phyloP scores from a whole-genome alignment of 2,329 filamentous ascomycete genomes.

The Aspergillus sp. region DNA sequence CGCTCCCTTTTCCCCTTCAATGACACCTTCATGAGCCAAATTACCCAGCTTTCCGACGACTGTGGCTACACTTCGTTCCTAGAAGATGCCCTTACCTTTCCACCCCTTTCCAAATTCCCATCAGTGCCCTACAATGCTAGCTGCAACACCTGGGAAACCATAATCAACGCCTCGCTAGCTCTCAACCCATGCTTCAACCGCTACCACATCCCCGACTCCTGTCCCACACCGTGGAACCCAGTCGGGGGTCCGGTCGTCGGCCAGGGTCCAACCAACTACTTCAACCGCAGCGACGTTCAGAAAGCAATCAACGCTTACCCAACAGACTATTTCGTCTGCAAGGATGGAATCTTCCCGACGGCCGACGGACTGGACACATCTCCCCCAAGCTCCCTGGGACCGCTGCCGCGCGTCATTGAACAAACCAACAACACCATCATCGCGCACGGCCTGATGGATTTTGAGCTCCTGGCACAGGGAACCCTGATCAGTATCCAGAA shows the following conservation, averaged over 20 bases:
- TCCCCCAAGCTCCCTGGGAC: slow-evolving; percentile 32
- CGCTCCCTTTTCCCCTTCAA: slow-evolving; percentile 45
- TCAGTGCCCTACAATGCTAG: slow-evolving; percentile 49
- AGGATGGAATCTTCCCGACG: slow-evolving; percentile 42
- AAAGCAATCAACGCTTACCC: slow-evolving; percentile 62
- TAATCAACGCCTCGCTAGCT: slow-evolving; percentile 55
- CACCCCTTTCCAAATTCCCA: slow-evolving; percentile 63
- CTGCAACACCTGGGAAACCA: slow-evolving; percentile 60
- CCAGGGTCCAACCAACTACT: slow-evolving; percentile 63
- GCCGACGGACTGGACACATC: slow-evolving; percentile 50
- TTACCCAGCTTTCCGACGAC: slow-evolving; percentile 41
- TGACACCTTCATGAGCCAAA: slow-evolving; percentile 38
- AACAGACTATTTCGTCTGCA: slow-evolving; percentile 45
- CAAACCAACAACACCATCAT: slow-evolving; percentile 71
- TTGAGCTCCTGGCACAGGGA: slow-evolving; percentile 68
- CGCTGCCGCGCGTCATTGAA: slow-evolving; percentile 71
- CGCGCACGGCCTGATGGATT: slow-evolving; percentile 70
- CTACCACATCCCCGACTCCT: slow-evolving; percentile 71
- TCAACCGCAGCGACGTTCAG: slow-evolving; percentile 70
- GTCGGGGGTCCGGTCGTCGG: slow-evolving; percentile 71
- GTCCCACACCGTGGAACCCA: slow-evolving; percentile 67
- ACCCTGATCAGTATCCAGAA: slow-evolving; percentile 74
- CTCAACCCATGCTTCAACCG: slow-evolving; percentile 78
- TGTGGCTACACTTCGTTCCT: slow-evolving; percentile 50
- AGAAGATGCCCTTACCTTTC: slow-evolving; percentile 60